Evolutionary conservation across 345 rosid species (phyloP).

Genomic region (Citrus cavaleriei): DNA sequence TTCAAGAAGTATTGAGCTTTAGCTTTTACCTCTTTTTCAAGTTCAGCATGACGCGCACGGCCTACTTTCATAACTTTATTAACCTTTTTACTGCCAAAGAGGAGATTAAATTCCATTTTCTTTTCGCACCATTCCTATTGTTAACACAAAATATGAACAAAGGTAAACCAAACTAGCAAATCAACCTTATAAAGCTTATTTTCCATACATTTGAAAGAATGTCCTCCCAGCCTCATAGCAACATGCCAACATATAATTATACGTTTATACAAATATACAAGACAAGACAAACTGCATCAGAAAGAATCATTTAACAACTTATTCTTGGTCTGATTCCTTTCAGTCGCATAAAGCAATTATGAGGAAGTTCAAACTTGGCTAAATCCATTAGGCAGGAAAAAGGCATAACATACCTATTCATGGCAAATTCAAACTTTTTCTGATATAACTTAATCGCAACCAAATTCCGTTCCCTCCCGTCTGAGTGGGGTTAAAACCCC

Average conservation of each 20-base stretch:
- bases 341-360: neutral
- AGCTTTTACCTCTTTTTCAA: conserved; percentile 64
- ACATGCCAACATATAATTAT: neutral
- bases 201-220: neutral
- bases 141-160: conserved; percentile 1
- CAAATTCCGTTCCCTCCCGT: too few species aligned
- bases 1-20: neutral
- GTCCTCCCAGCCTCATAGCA: neutral
- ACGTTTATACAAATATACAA: neutral
- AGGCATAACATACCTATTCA: neutral
- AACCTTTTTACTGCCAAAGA: conserved; percentile 30
- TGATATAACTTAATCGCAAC: too few species aligned
- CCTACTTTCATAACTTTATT: conserved; percentile 77
- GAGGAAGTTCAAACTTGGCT: neutral
- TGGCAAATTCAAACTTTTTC: neutral
- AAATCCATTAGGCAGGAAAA: neutral
- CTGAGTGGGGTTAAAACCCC: too few species aligned
- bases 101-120: conserved; percentile 61
- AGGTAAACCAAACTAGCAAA: neutral
- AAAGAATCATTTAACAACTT: neutral
- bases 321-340: neutral
- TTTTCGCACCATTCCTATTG: conserved; percentile 91
- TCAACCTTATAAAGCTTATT: neutral
- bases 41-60: conserved; percentile 59
- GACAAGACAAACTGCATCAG: neutral